phyloP scores from a whole-genome alignment of 306 rosid species.

The Trichosanthes cucumerina region DNA sequence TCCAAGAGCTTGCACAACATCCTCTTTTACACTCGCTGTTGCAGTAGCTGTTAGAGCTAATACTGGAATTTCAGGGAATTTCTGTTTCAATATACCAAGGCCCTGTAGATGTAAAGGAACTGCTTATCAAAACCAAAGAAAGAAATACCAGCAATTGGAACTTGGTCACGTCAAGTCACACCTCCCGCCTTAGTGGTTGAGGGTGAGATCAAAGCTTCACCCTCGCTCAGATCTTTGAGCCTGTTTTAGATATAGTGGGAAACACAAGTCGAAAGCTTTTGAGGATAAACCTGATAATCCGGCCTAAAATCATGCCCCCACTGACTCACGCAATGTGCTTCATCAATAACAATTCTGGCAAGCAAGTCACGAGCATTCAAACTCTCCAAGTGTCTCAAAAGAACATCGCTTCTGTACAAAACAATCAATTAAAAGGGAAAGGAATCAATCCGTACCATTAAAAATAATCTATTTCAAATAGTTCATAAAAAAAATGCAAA shows the following conservation, averaged over 20 bases:
- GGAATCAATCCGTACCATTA: not conserved
- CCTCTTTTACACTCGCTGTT: slow-evolving; percentile 97
- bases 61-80: slow-evolving; percentile 87
- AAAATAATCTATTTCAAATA: not conserved
- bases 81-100: slow-evolving; percentile 94
- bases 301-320: slow-evolving; percentile 99
- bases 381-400: slow-evolving; percentile 70
- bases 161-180: not conserved
- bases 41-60: slow-evolving; percentile 98
- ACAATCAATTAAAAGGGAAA: slow-evolving; percentile 13
- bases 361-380: slow-evolving; percentile 78
- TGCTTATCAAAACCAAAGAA: slow-evolving; percentile 4
- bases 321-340: slow-evolving; percentile 99
- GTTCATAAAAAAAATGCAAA: not conserved
- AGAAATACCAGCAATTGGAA: not conserved
- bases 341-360: slow-evolving; percentile 92
- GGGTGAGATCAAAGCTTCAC: not conserved
- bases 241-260: not conserved
- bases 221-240: not conserved
- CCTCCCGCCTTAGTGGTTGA: slow-evolving; percentile 3
- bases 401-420: slow-evolving; percentile 75
- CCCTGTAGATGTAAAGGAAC: slow-evolving; percentile 43
- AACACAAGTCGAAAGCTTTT: slow-evolving; percentile 3
- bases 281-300: slow-evolving; percentile 79
- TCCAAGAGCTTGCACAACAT: slow-evolving; percentile 97